These are phyloP conservation scores for Annulohypoxylon bovei DNA, from an alignment of 495 filamentous ascomycete species.

Conservation along the genomic window DNA sequence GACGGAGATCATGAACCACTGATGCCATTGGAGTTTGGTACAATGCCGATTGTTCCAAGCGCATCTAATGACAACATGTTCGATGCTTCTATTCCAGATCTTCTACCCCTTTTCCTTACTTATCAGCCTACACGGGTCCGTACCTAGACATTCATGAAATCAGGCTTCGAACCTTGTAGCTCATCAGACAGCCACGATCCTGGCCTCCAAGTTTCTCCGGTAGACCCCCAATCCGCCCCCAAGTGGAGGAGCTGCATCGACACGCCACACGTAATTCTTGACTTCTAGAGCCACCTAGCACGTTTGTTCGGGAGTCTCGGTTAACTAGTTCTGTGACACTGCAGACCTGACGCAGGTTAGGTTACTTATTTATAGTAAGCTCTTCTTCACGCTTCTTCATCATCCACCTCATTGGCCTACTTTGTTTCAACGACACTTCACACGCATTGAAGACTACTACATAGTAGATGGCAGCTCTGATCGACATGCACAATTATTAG, in stretches of 20 bases:
- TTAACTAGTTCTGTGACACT: conserved; percentile 27
- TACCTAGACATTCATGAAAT: neutral
- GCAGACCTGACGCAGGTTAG: conserved; percentile 21
- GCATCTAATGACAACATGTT: conserved; percentile 5
- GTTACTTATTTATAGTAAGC: conserved; percentile 38
- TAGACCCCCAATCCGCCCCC: conserved; percentile 35
- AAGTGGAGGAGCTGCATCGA: conserved; percentile 1
- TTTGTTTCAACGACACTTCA: conserved; percentile 32
- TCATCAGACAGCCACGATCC: conserved; percentile 18
- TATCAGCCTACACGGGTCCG: neutral
- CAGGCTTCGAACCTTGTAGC: conserved; percentile 1
- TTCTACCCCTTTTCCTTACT: neutral
- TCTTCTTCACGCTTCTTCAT: conserved; percentile 1
- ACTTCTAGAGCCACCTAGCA: conserved; percentile 24
- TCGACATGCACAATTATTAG: neutral
- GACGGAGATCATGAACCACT: conserved; percentile 18
- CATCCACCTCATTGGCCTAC: conserved; percentile 14
- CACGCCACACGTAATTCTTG: conserved; percentile 13
- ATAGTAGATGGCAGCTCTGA: neutral
- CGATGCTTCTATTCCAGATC: neutral
- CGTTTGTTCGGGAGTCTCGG: conserved; percentile 32
- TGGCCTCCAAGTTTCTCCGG: conserved; percentile 29
- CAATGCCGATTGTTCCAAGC: conserved; percentile 1
- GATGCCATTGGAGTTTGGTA: conserved; percentile 19
- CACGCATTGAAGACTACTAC: neutral